These are phyloP conservation scores for Cocos nucifera DNA, from an alignment of 176 grass and related monocot genomes.

Conservation along the genomic window DNA sequence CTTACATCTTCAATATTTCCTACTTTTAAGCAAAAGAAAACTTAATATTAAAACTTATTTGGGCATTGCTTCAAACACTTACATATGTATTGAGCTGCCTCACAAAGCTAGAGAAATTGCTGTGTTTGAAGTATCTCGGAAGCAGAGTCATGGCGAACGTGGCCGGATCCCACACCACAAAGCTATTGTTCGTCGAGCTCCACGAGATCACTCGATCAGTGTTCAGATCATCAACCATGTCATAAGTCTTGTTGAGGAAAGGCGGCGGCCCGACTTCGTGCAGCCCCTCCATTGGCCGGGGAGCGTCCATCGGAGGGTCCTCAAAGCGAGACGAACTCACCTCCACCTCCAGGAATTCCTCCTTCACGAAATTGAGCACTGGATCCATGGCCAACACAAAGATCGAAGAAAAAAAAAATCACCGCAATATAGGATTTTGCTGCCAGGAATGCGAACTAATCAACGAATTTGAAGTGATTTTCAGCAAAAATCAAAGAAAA, in stretches of 20 bases:
- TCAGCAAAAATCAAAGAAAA: no score
- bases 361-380: slow-evolving; percentile 2
- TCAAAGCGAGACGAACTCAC: not conserved
- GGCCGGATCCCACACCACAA: slow-evolving; percentile 10
- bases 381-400: not conserved
- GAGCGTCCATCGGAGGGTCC: not conserved
- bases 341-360: not conserved
- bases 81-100: slow-evolving; percentile 20
- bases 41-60: not conserved
- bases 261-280: slow-evolving; percentile 13
- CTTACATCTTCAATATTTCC: no score
- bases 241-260: slow-evolving; percentile 14
- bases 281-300: slow-evolving; percentile 8
- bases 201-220: slow-evolving; percentile 5
- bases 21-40: no score
- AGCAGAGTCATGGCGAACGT: slow-evolving; percentile 4
- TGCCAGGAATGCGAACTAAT: no score
- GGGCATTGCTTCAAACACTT: slow-evolving; percentile 1
- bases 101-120: slow-evolving; percentile 17
- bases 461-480: no score
- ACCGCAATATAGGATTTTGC: not conserved
- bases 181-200: slow-evolving; percentile 9
- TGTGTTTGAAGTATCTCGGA: slow-evolving; percentile 14
- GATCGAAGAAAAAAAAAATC: not conserved
- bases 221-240: slow-evolving; percentile 6